Evolutionary conservation across 75 land plant genomes (phyloP).

Genomic region (Gnetum montanum): DNA sequence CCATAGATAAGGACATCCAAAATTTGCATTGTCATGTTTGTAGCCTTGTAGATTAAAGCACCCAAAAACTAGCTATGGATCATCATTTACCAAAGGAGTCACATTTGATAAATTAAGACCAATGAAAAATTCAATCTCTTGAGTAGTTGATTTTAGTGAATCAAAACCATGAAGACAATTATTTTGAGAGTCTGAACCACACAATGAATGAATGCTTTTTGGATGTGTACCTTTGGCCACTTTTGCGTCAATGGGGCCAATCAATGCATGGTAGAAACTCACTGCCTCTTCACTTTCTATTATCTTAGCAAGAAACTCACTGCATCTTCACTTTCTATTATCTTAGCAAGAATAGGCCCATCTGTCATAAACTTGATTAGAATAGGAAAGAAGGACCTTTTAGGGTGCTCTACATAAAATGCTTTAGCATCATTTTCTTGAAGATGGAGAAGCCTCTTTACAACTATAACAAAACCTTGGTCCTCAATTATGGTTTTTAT

Average conservation of each 20-base stretch:
- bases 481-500: conserved; percentile 38
- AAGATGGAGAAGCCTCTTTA: conserved; percentile 31
- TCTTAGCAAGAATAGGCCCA: conserved; percentile 73
- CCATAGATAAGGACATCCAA: too few relatives aligned
- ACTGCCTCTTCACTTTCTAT: conserved; percentile 68
- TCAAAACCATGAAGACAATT: conserved; percentile 90
- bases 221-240: conserved; percentile 62
- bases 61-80: too few relatives aligned
- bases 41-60: too few relatives aligned
- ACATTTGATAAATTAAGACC: conserved; percentile 17
- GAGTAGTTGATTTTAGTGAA: conserved; percentile 45
- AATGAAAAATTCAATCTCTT: conserved; percentile 66
- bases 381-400: conserved; percentile 45
- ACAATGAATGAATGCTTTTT: conserved; percentile 61
- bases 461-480: conserved; percentile 41
- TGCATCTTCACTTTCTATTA: conserved; percentile 69
- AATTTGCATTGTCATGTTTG: too few relatives aligned
- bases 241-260: conserved; percentile 76
- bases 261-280: conserved; percentile 59
- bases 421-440: conserved; percentile 28
- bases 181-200: conserved; percentile 42
- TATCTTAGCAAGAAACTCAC: conserved; percentile 54
- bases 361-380: conserved; percentile 77
- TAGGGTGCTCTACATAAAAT: conserved; percentile 70
- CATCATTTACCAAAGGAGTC: not conserved